Conservation (phyloP, 1,284 basidiomycete genomes). For the Trametes pubescens region DNA sequence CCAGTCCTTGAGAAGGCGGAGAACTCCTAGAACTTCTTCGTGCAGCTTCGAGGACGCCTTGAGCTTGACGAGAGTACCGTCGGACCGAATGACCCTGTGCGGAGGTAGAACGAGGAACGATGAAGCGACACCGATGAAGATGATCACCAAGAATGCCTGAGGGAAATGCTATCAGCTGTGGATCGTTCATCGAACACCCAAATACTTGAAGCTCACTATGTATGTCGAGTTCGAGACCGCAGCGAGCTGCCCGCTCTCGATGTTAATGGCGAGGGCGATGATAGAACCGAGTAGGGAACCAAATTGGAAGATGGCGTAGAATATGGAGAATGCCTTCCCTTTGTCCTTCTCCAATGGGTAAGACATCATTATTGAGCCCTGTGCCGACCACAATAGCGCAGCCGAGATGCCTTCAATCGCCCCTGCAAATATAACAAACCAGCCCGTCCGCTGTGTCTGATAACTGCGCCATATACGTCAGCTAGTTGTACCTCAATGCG, state of each 20-base stretch:
- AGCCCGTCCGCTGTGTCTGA: constrained; percentile 47
- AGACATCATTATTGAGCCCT: constrained; percentile 67
- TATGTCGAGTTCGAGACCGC: constrained; percentile 51
- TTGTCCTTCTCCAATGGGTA: constrained; percentile 66
- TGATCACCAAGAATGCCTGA: constrained; percentile 52
- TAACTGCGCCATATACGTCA: constrained; percentile 32
- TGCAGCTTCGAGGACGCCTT: constrained; percentile 44
- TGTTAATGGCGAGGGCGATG: constrained; percentile 58
- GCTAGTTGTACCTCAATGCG: no score
- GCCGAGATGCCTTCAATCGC: constrained; percentile 65
- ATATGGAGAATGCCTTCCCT: constrained; percentile 52
- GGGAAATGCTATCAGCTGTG: not conserved
- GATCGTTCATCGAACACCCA: not conserved
- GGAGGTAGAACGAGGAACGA: constrained; percentile 49
- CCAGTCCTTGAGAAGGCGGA: constrained; percentile 49
- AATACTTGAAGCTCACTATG: constrained; percentile 37
- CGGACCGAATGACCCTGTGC: constrained; percentile 47
- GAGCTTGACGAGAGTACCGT: constrained; percentile 50
- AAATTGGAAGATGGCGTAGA: constrained; percentile 66
- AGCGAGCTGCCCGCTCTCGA: constrained; percentile 40
- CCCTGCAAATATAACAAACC: constrained; percentile 62
- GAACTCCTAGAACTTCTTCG: constrained; percentile 46
- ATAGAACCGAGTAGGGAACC: constrained; percentile 59
- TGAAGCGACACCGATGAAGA: constrained; percentile 49
- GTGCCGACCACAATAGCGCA: constrained; percentile 65